These are phyloP conservation scores for Debaryomyces prosopidis DNA, from an alignment of 805 yeast genomes.

Conservation along the genomic window DNA sequence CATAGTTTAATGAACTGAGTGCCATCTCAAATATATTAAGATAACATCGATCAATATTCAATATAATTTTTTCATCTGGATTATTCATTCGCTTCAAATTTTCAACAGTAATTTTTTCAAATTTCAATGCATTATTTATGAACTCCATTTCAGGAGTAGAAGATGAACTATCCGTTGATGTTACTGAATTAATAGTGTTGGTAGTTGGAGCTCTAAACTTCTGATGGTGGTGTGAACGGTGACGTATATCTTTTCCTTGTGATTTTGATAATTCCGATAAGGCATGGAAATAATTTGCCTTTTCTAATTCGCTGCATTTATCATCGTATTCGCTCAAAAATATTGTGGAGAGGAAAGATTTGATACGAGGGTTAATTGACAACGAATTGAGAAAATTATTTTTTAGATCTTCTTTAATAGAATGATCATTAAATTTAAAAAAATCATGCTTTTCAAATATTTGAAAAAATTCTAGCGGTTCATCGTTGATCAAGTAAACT, in stretches of 20 bases:
- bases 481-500: conserved; percentile 29
- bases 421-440: conserved; percentile 14
- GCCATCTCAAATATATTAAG: conserved; percentile 26
- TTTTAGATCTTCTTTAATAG: conserved; percentile 6
- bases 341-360: conserved; percentile 20
- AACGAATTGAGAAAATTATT: conserved; percentile 14
- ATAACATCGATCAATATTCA: conserved; percentile 16
- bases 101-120: conserved; percentile 28
- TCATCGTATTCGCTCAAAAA: conserved; percentile 14
- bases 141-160: conserved; percentile 11
- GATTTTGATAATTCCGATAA: conserved; percentile 24
- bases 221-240: conserved; percentile 3
- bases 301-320: conserved; percentile 5
- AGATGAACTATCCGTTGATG: neutral
- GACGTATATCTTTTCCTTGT: conserved; percentile 11
- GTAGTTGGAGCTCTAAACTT: conserved; percentile 10
- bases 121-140: conserved; percentile 20
- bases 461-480: conserved; percentile 20
- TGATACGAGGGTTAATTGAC: conserved; percentile 13
- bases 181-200: conserved; percentile 1
- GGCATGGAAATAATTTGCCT: conserved; percentile 31
- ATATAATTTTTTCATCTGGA: neutral
- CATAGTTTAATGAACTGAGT: conserved; percentile 19
- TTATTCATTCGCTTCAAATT: conserved; percentile 9
- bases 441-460: conserved; percentile 22